These are phyloP conservation scores for Cryptosporidium meleagridis DNA, from an alignment of 169 alveolate species.

Conservation along the genomic window DNA sequence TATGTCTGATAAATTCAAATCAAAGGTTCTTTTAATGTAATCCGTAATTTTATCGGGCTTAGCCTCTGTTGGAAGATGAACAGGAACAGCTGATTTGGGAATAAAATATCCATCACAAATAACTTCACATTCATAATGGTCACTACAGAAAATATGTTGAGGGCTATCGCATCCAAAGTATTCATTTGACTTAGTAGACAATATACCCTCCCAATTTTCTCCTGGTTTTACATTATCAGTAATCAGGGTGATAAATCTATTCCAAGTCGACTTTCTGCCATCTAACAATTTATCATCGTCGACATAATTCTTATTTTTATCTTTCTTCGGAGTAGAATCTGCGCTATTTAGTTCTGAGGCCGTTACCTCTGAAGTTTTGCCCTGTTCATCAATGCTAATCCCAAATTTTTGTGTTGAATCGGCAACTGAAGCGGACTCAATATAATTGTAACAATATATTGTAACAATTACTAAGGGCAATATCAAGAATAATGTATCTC, in stretches of 20 bases:
- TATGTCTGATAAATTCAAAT: neutral
- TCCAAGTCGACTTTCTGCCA: neutral
- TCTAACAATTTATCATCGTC: neutral
- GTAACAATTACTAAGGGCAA: neutral
- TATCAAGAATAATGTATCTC: neutral
- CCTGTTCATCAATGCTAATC: neutral
- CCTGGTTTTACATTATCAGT: neutral
- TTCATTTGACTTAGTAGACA: neutral
- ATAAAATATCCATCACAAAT: neutral
- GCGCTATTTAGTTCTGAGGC: neutral
- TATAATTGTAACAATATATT: neutral
- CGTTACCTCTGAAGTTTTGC: neutral
- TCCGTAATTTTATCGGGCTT: neutral
- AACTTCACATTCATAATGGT: neutral
- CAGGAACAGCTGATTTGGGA: neutral
- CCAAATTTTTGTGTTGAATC: neutral
- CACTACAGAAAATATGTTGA: neutral
- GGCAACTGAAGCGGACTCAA: neutral
- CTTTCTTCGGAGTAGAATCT: neutral
- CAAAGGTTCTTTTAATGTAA: neutral
- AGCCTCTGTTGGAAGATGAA: conserved; percentile 25
- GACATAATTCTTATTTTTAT: neutral
- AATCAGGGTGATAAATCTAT: neutral
- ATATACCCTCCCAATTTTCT: neutral
- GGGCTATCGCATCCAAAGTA: neutral